These are phyloP conservation scores for Sclerotinia subarctica DNA, from an alignment of 2,329 filamentous ascomycete genomes.

Conservation along the genomic window DNA sequence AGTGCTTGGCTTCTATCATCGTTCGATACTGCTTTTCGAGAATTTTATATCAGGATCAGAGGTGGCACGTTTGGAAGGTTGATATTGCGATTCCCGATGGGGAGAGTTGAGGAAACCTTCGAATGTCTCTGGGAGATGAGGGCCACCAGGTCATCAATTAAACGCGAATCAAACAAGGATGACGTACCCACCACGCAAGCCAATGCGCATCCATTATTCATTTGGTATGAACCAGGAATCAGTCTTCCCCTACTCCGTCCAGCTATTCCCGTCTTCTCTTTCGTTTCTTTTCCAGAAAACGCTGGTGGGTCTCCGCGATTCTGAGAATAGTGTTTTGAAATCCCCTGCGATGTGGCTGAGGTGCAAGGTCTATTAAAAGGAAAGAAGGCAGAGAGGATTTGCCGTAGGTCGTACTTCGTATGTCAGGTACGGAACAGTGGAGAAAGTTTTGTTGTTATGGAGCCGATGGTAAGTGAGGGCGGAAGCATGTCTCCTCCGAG, in stretches of 20 bases:
- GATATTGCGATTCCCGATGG: neutral
- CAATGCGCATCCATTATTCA: slow-evolving; percentile 19
- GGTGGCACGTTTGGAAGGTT: neutral
- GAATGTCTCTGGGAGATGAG: slow-evolving; percentile 18
- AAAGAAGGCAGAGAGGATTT: neutral
- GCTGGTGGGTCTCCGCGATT: neutral
- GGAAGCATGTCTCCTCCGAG: slow-evolving; percentile 10
- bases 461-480: slow-evolving; percentile 6
- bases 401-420: neutral
- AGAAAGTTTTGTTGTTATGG: slow-evolving; percentile 15
- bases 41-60: slow-evolving; percentile 3
- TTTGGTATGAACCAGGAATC: slow-evolving; percentile 5
- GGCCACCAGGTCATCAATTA: neutral
- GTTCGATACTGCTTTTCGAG: neutral
- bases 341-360: neutral
- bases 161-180: slow-evolving; percentile 19
- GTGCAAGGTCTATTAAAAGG: slow-evolving; percentile 1
- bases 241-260: neutral
- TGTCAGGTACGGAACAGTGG: slow-evolving; percentile 13
- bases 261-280: too few species aligned
- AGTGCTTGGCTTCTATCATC: slow-evolving; percentile 15
- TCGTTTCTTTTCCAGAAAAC: neutral
- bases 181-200: slow-evolving; percentile 15
- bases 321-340: slow-evolving; percentile 1
- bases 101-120: neutral